Evolutionary conservation across 148 eudicot species (phyloP).

Genomic region (Camellia lanceoleosa): DNA sequence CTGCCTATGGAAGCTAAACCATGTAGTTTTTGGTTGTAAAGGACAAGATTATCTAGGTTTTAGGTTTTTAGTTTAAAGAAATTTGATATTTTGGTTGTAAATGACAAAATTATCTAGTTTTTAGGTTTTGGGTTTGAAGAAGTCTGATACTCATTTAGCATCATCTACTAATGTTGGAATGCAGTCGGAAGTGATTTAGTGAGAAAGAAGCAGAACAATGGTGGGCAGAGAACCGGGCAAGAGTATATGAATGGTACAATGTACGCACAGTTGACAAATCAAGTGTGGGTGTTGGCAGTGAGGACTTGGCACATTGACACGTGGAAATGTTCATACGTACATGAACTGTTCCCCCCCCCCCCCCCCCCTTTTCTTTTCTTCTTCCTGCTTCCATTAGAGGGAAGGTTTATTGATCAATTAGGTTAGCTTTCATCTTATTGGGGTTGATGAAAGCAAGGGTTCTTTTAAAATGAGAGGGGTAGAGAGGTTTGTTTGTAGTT

Average conservation of each 20-base stretch:
- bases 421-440: conserved; percentile 21
- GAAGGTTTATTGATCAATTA: conserved; percentile 20
- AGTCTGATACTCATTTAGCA: background rate
- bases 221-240: conserved; percentile 93
- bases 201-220: conserved; percentile 98
- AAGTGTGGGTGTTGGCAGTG: conserved; percentile 70
- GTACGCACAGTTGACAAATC: conserved; percentile 87
- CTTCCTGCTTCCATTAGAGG: conserved; percentile 15
- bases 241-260: conserved; percentile 83
- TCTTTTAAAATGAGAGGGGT: conserved; percentile 16
- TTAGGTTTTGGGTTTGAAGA: background rate
- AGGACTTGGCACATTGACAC: conserved; percentile 49
- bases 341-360: too few species aligned
- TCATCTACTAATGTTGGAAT: conserved; percentile 10
- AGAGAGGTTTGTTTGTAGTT: conserved; percentile 25
- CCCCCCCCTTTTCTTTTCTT: background rate
- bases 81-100: background rate
- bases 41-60: background rate
- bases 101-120: background rate
- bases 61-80: background rate
- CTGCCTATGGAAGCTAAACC: background rate
- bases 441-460: conserved; percentile 13
- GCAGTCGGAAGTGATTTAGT: conserved; percentile 93
- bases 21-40: background rate
- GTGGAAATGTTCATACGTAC: conserved; percentile 25